phyloP scores from a whole-genome alignment of 2,329 filamentous ascomycete species.

The Penicillium expansum region DNA sequence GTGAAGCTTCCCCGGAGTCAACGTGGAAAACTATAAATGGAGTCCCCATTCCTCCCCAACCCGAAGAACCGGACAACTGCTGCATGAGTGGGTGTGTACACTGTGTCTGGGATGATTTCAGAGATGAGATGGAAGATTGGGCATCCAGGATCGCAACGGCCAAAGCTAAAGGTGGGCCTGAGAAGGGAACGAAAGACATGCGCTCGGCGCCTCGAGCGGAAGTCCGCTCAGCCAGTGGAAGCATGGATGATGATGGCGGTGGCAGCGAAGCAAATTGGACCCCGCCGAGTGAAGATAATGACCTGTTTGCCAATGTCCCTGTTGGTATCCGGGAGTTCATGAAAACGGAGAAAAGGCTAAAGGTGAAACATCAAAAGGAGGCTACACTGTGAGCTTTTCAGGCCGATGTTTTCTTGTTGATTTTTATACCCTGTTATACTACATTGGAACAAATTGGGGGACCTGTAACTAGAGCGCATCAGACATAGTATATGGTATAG shows the following conservation, averaged over 20 bases:
- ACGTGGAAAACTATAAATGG: constrained; percentile 65
- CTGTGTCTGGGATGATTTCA: constrained; percentile 90
- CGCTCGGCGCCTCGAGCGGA: constrained; percentile 37
- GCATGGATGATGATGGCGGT: constrained; percentile 78
- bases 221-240: constrained; percentile 52
- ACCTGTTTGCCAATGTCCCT: constrained; percentile 76
- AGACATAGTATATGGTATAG: constrained; percentile 4
- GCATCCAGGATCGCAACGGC: constrained; percentile 64
- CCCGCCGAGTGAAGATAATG: constrained; percentile 46
- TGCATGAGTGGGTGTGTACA: constrained; percentile 99
- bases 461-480: constrained; percentile 1
- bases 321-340: constrained; percentile 96
- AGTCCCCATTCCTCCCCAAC: constrained; percentile 76
- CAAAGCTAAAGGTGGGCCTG: constrained; percentile 36
- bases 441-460: neutral
- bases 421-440: constrained; percentile 16
- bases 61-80: constrained; percentile 92
- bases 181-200: constrained; percentile 31
- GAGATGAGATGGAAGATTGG: constrained; percentile 93
- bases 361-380: constrained; percentile 66
- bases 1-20: constrained; percentile 57
- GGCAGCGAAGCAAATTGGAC: constrained; percentile 70
- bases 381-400: constrained; percentile 16
- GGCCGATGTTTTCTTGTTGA: neutral
- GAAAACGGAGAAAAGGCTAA: constrained; percentile 90